Evolutionary conservation across 257 asterid species (phyloP), one percentile per base, ranked within the genome.

Genomic region (Mentha longifolia): DNA sequence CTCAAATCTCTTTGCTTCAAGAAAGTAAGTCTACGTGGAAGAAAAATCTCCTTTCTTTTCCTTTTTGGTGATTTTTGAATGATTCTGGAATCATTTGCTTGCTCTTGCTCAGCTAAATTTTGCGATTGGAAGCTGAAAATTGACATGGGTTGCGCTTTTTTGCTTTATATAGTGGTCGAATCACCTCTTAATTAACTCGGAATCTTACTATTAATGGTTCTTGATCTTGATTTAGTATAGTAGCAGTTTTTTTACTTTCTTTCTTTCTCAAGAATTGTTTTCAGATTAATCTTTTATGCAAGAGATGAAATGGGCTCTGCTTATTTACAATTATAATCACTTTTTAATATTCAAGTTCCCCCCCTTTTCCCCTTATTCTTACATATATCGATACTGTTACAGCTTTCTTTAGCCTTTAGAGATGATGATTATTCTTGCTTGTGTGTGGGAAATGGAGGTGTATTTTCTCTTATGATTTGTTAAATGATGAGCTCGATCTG

Each of bases 1-100:
- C 6, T 35, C 9, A 2, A 35, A 35, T 35, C 51, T 20, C 42
- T 28, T 45, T 30, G 68, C 68, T 61, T 33, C 73, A 0, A 61
- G 76, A 76, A 71, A 66, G 86, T 76, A 56, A 76, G 84, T 70
- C 54, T 45, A 68, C 49, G 19, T 52, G 62, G 22, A 62, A 63
- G 3, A 2, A 14, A 28, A 19, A 20, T 59, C 22, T 67, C 52
- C 2, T 5, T 35, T 35, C 5, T 10, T 11, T 10, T 1, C 4
- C 7, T 1, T 7, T 7, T 22, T 15, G 22, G 25, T 19, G 39
- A 5, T 16, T 65, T 1, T 16, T 33, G 37, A 0, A 3, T 56
- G 51, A 10, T 35, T 63, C 1, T 30, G 12, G 19, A 42, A 50
- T 50, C 10, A 49, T 58, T 41, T 73, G n/a, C n/a, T n/a, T n/a